These are phyloP conservation scores for Penicillium taxi DNA, from an alignment of 495 filamentous ascomycete genomes.

Conservation along the genomic window DNA sequence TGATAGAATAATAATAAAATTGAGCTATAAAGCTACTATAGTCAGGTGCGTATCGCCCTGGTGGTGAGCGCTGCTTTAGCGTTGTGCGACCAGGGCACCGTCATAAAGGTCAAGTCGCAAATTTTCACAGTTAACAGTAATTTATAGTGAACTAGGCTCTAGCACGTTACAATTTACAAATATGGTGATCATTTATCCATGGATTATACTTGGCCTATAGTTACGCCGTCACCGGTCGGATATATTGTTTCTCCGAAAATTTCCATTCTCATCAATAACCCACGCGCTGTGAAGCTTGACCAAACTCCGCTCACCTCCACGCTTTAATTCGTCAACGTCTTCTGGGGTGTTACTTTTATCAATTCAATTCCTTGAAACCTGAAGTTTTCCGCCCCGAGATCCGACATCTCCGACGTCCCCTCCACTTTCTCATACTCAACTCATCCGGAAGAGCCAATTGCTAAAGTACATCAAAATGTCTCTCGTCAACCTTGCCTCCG, in stretches of 20 bases:
- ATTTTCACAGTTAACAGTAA: no score
- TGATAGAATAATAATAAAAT: no score
- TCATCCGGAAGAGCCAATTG: constrained; percentile 16
- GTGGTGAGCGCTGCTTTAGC: no score
- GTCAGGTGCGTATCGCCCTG: no score
- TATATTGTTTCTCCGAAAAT: constrained; percentile 39
- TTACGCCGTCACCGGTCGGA: constrained; percentile 9
- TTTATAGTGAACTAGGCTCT: no score
- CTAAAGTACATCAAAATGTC: constrained; percentile 56
- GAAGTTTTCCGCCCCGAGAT: background rate
- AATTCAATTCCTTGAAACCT: background rate
- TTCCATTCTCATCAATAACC: constrained; percentile 22
- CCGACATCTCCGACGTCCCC: background rate
- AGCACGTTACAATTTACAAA: no score
- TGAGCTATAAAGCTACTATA: no score
- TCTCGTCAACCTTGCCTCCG: constrained; percentile 67
- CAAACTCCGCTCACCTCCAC: background rate
- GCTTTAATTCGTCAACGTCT: background rate
- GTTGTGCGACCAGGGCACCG: no score
- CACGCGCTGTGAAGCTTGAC: background rate
- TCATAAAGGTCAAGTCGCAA: no score
- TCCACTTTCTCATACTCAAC: constrained; percentile 1
- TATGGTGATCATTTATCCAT: no score
- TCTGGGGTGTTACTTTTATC: background rate
- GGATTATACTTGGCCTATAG: background rate